Base-by-base conservation (phyloP, 192 early-diverging fungal genomes). In the Gonapodya prolifera region DNA sequence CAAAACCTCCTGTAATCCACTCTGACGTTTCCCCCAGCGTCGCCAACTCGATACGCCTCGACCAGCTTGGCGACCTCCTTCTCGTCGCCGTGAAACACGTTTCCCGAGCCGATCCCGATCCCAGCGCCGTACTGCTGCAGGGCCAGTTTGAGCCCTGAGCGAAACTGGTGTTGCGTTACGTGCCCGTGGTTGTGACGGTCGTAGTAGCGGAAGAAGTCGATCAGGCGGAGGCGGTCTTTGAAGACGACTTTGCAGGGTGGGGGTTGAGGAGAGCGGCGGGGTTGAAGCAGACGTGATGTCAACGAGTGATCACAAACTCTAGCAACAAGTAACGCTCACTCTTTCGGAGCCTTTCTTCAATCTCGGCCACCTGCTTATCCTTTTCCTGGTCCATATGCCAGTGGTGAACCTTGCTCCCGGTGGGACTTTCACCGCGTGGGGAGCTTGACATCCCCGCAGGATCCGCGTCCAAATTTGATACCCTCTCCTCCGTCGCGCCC, bases 201-300 rank as follows among this genome's bases (percentile, higher is more conserved):
- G 70, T 87, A 87, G 76, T 89, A 86, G 23, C 82, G 35, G 79
- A 87, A 89, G 79, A 89, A 86, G 75, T 87, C 85, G 33, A 85
- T 83, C 32, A 89, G 61, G 1, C 87, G 77, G 33, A 89, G 80
- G 69, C 87, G 76, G 61, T 89, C 80, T 75, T 82, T 86, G 78
- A 86, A 89, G 8, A 89, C 85, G 74, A 84, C 84, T 87, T 70
- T 18, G n/a, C 18, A 28, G 35, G 36, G 70, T 17, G 28, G 1
- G 30, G 76, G 0, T 81, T 28, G 35, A 2, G 35, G 0, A 79
- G 18, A 61, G 33, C 23, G 2, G 33, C 33, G 32, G 32, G 79
- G 36, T 17, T 35, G 33, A 2, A 13, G 45, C 17, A 78, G 31
- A 30, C 70, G 2, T n/a, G 8, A 75, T 34, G 8, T 34, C 23